Percentiles rank a stretch among this genome's conserved stretches.
Evolutionary conservation across 2,329 filamentous ascomycete genomes (phyloP).

Genomic region (Diaporthe sp.): DNA sequence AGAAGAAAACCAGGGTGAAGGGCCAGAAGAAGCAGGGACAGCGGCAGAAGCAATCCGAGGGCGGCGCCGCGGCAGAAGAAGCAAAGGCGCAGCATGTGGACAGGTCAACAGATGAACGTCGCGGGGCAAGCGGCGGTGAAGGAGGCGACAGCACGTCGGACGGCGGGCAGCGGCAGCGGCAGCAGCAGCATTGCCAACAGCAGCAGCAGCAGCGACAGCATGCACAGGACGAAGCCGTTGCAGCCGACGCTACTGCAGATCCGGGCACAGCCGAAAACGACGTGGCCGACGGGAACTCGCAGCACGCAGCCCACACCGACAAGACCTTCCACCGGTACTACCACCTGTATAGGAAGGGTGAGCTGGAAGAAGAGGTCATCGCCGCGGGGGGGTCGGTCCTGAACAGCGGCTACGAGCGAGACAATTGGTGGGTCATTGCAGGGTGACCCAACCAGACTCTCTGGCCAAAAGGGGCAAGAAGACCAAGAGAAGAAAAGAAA

Average conservation of each 20-base stretch:
- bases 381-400: constrained; percentile 81
- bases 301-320: constrained; percentile 47
- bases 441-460: constrained; percentile 33
- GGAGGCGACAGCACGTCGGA: constrained; percentile 21
- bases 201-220: constrained; percentile 10
- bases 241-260: constrained; percentile 27
- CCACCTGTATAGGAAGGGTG: constrained; percentile 88
- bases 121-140: constrained; percentile 37
- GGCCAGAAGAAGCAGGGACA: constrained; percentile 30
- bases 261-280: constrained; percentile 29
- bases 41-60: constrained; percentile 2
- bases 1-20: constrained; percentile 40
- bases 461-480: not conserved
- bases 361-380: constrained; percentile 84
- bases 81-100: constrained; percentile 14
- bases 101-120: constrained; percentile 26
- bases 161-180: constrained; percentile 16
- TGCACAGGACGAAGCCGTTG: constrained; percentile 4
- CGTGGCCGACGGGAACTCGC: constrained; percentile 29
- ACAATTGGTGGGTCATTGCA: constrained; percentile 96
- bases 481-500: not conserved
- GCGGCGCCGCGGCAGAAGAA: constrained; percentile 4
- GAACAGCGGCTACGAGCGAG: constrained; percentile 91
- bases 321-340: constrained; percentile 90
- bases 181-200: constrained; percentile 13